phyloP scores from a whole-genome alignment of 176 grass and related monocot species.

The Cenchrus purpureus region DNA sequence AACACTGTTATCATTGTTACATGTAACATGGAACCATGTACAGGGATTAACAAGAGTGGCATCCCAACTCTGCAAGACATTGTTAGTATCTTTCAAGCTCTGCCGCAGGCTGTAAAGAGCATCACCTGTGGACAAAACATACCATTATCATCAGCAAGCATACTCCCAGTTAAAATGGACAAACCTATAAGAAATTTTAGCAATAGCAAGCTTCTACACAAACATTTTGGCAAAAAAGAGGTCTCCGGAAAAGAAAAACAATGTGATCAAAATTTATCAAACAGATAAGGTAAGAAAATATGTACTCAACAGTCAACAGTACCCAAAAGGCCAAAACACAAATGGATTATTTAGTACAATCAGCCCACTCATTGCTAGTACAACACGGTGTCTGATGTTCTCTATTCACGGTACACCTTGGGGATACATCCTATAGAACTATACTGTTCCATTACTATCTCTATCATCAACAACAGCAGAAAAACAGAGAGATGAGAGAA shows the following conservation, averaged over 20 bases:
- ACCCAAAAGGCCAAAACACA: not conserved
- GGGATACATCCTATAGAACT: not conserved
- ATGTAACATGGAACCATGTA: conserved; percentile 87
- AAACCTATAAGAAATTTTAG: conserved; percentile 10
- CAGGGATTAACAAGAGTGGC: conserved; percentile 73
- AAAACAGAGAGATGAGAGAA: not conserved
- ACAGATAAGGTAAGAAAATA: not conserved
- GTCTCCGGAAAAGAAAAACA: not conserved
- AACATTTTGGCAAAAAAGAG: not conserved
- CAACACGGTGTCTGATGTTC: not conserved
- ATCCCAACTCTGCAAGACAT: conserved; percentile 82
- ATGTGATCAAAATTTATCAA: not conserved
- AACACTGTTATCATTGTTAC: conserved; percentile 70
- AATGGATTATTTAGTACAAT: not conserved
- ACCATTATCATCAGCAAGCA: conserved; percentile 3
- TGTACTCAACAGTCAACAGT: not conserved
- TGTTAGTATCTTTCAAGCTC: conserved; percentile 63
- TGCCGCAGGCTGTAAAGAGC: conserved; percentile 61
- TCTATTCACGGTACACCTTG: conserved; percentile 2
- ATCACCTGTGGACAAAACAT: conserved; percentile 57
- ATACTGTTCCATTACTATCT: conserved; percentile 16
- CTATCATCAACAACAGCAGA: not conserved
- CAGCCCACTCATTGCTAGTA: conserved; percentile 11
- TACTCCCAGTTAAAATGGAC: not conserved
- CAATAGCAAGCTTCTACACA: not conserved